Conservation (phyloP, 208 protist species). For the Leishmania major region DNA sequence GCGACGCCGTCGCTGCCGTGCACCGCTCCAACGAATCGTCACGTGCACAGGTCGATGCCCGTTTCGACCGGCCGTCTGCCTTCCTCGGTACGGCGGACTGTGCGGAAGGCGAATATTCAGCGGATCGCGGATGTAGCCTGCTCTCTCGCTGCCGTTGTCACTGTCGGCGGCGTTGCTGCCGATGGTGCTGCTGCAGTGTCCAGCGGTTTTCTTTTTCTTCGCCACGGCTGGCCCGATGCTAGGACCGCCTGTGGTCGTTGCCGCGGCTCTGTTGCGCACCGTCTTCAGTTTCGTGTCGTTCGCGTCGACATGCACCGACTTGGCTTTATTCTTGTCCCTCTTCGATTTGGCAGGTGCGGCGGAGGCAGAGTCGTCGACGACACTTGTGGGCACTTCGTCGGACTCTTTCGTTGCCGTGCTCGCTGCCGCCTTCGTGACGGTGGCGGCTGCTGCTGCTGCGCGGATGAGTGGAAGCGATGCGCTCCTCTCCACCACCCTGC, state of each 20-base stretch:
- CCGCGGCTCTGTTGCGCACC: not conserved
- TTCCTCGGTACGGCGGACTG: constrained; percentile 3
- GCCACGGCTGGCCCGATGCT: not conserved
- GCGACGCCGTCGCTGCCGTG: constrained; percentile 19
- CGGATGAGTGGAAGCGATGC: not conserved
- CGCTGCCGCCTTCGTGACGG: not conserved
- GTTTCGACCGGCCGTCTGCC: not conserved
- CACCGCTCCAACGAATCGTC: constrained; percentile 28
- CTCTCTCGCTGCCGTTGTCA: not conserved
- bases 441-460: not conserved
- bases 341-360: not conserved
- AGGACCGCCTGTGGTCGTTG: not conserved
- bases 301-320: not conserved
- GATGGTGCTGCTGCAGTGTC: not conserved
- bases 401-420: not conserved
- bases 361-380: no score
- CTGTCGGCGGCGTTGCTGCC: not conserved
- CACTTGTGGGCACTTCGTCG: not conserved
- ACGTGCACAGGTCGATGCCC: constrained; percentile 12
- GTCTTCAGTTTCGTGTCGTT: not conserved
- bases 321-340: not conserved
- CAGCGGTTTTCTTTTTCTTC: not conserved
- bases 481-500: not conserved
- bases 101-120: constrained; percentile 16
- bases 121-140: constrained; percentile 1